Conservation (phyloP, 176 grass and related monocot genomes). For the Neostapfia colusana region DNA sequence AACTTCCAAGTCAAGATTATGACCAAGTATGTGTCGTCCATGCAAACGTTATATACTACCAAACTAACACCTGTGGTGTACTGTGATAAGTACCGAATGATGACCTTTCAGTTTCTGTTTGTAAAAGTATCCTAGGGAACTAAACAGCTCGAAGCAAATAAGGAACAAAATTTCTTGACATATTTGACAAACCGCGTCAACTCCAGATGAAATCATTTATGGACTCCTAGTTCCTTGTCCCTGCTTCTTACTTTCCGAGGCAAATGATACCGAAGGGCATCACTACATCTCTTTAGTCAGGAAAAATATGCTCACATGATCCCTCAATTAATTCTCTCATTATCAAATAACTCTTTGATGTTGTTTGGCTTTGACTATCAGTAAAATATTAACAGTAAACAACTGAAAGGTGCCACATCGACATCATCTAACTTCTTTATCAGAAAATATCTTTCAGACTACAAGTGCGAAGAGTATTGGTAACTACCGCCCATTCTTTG, state of each 20-base stretch:
- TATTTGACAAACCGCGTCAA: not conserved
- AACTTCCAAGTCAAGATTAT: not conserved
- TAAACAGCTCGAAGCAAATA: not conserved
- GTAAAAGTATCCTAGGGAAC: not conserved
- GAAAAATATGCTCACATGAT: not conserved
- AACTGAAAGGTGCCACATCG: not conserved
- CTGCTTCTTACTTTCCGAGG: not conserved
- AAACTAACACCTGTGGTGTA: not conserved
- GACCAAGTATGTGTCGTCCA: not conserved
- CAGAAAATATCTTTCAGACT: not conserved
- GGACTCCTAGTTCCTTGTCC: not conserved
- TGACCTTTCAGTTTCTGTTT: not conserved
- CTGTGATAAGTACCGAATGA: not conserved
- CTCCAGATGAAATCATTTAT: not conserved
- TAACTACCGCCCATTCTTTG: constrained; percentile 20
- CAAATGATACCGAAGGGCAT: constrained; percentile 1
- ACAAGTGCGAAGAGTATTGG: constrained; percentile 19
- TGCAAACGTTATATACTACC: not conserved
- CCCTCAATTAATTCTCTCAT: not conserved
- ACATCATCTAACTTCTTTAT: constrained; percentile 12
- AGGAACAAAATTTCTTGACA: not conserved
- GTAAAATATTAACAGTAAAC: constrained; percentile 1
- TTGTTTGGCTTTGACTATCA: not conserved
- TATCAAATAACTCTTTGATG: not conserved
- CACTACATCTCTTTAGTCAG: not conserved